Evolutionary conservation across 1,284 basidiomycete genomes (phyloP).

Genomic region (Microbotryum lychnidis-dioicae): DNA sequence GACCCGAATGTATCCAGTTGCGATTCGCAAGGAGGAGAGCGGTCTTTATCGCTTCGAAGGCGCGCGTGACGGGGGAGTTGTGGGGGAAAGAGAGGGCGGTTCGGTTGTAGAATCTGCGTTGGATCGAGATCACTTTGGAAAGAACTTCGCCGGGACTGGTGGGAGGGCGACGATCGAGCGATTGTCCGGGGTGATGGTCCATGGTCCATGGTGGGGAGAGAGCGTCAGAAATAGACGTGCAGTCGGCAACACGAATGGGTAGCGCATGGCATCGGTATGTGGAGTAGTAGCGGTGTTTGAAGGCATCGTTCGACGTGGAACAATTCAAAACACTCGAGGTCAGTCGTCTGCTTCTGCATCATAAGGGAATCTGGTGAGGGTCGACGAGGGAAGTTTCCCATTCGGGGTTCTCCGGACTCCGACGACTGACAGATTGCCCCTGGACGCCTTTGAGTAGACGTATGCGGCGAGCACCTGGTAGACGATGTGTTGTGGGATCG

Average conservation of each 20-base stretch:
- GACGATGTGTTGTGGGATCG: slow-evolving; percentile 11
- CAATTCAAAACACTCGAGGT: too few relatives aligned
- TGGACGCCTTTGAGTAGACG: slow-evolving; percentile 24
- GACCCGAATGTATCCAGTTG: slow-evolving; percentile 15
- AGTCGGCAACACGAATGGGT: too few relatives aligned
- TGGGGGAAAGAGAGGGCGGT: not conserved
- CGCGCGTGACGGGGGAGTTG: slow-evolving; percentile 9
- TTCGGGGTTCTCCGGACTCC: not conserved
- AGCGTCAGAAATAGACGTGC: too few relatives aligned
- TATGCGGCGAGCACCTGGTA: slow-evolving; percentile 27
- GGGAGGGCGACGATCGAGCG: not conserved
- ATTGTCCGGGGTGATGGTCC: not conserved
- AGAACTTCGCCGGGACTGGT: slow-evolving; percentile 23
- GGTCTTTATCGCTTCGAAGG: slow-evolving; percentile 26
- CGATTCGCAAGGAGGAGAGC: slow-evolving; percentile 19
- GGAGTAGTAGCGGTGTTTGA: too few relatives aligned
- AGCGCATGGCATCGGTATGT: too few relatives aligned
- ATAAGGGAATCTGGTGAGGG: too few relatives aligned
- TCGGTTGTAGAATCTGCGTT: slow-evolving; percentile 12
- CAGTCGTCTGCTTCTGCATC: too few relatives aligned
- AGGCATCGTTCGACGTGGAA: too few relatives aligned
- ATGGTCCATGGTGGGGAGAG: not conserved
- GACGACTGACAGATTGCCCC: slow-evolving; percentile 23
- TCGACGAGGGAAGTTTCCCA: too few relatives aligned
- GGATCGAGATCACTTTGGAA: slow-evolving; percentile 26